phyloP scores from a whole-genome alignment of 176 grass and related monocot species.

The Aegilops umbellulata region DNA sequence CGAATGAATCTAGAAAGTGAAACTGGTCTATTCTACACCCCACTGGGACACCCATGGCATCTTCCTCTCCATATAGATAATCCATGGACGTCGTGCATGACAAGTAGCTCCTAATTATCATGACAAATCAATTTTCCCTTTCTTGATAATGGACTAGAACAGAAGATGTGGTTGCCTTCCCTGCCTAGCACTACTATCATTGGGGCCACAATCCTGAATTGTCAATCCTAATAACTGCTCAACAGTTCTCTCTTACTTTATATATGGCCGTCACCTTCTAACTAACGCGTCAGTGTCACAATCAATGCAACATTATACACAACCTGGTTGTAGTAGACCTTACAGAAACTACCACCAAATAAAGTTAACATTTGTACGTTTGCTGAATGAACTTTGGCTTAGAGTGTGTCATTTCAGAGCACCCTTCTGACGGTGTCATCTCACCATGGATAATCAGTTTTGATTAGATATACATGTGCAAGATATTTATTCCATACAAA shows the following conservation, averaged over 20 bases:
- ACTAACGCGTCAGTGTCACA: constrained; percentile 12
- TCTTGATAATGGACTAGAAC: constrained; percentile 12
- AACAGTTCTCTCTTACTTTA: constrained; percentile 28
- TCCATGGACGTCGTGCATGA: constrained; percentile 28
- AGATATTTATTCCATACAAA: constrained; percentile 4
- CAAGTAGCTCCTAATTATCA: constrained; percentile 44
- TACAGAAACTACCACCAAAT: background rate
- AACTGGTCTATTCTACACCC: constrained; percentile 22
- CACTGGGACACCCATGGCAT: constrained; percentile 8
- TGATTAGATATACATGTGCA: constrained; percentile 12
- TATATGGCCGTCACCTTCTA: constrained; percentile 12
- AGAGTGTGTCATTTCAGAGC: constrained; percentile 7
- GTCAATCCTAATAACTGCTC: constrained; percentile 25
- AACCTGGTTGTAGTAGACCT: background rate
- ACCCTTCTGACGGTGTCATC: constrained; percentile 8
- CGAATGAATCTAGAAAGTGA: constrained; percentile 49
- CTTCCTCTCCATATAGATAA: constrained; percentile 39
- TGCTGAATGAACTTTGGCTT: background rate
- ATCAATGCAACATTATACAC: constrained; percentile 26
- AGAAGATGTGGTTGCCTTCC: constrained; percentile 30
- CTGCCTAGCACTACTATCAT: constrained; percentile 8
- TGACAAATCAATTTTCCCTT: constrained; percentile 16
- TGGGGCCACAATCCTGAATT: constrained; percentile 34
- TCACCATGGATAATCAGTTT: background rate
- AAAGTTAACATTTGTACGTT: constrained; percentile 20